Evolutionary conservation across 257 asterid species (phyloP), one percentile per base, ranked within the genome.

Genomic region (Rubia yunnanensis): DNA sequence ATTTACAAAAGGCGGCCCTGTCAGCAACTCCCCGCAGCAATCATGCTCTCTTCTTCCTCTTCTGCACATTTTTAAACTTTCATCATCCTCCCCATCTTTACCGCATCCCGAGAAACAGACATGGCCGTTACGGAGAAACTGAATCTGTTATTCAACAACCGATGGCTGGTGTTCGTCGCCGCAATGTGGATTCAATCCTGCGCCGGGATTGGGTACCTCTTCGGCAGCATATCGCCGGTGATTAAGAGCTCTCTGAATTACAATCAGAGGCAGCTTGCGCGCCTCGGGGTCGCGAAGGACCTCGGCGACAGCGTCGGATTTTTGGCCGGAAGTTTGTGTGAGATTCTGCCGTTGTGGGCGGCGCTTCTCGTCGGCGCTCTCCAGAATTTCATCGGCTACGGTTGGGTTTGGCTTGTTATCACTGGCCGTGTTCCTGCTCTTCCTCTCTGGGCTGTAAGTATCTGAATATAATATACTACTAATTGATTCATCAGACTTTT

Each of bases 121-220:
- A 13, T 68, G 36, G 36, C 49, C 49, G 1, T 73, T 32, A 46
- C 48, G 50, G 84, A 79, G 44, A 60, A 57, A 38, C 31, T 79
- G 1, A 20, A 64, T 38, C 77, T 62, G 5, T 76, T 82, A n/a
- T 27, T 79, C 50, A 79, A 72, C 32, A 82, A 82, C 58, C 69
- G 86, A 76, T 82, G 86, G 86, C 77, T 82, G 5, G 86, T 82
- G 14, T 82, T 82, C 44, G 84, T 82, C 30, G 84, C 82, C 15
- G 84, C 86, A 76, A 79, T 82, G 84, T 82, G 86, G 84, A 74
- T 82, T 56, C 86, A 82, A 68, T 79, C 84, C 5, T 82, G 81
- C 59, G 86, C 84, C 24, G 86, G 86, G 14, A 70, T 82, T 67
- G 86, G 86, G 3, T 82, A 82, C 60, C 65, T 82, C 13, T 82